These are phyloP conservation scores for Alternaria viburni DNA, from an alignment of 2,329 filamentous ascomycete species.

Conservation along the genomic window DNA sequence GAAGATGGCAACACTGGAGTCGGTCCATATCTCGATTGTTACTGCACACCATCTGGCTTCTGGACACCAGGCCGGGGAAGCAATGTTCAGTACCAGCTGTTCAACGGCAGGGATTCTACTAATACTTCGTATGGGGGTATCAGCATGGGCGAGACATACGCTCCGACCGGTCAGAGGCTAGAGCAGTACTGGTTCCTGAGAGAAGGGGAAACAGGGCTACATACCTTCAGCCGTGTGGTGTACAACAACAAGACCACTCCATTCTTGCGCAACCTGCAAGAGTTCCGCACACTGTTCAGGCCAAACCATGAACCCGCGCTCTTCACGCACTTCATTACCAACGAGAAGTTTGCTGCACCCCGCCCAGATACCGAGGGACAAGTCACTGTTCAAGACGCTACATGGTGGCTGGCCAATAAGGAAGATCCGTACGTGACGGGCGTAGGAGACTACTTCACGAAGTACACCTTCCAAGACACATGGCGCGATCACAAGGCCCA, in stretches of 20 bases:
- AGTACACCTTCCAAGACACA: conserved; percentile 67
- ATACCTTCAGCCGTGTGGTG: conserved; percentile 65
- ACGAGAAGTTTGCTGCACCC: conserved; percentile 62
- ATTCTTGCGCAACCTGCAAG: conserved; percentile 64
- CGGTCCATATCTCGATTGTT: conserved; percentile 46
- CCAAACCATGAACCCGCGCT: conserved; percentile 59
- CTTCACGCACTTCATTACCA: conserved; percentile 67
- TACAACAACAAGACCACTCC: conserved; percentile 66
- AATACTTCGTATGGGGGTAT: conserved; percentile 64
- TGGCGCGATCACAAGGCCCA: conserved; percentile 66
- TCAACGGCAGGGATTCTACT: conserved; percentile 58
- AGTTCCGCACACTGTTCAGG: conserved; percentile 67
- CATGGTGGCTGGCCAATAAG: conserved; percentile 65
- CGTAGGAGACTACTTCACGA: conserved; percentile 68
- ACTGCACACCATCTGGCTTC: conserved; percentile 59
- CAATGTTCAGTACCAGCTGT: conserved; percentile 54
- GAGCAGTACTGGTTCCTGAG: conserved; percentile 71
- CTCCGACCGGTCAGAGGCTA: conserved; percentile 63
- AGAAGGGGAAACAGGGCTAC: conserved; percentile 67
- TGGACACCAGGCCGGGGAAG: conserved; percentile 64
- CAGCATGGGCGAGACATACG: conserved; percentile 65
- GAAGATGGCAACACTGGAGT: conserved; percentile 42
- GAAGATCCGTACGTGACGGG: conserved; percentile 63
- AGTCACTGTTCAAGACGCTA: conserved; percentile 66
- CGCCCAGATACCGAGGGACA: conserved; percentile 54